Evolutionary conservation across 2,329 filamentous ascomycete species (phyloP).

Genomic region (Epichloe gansuensis): DNA sequence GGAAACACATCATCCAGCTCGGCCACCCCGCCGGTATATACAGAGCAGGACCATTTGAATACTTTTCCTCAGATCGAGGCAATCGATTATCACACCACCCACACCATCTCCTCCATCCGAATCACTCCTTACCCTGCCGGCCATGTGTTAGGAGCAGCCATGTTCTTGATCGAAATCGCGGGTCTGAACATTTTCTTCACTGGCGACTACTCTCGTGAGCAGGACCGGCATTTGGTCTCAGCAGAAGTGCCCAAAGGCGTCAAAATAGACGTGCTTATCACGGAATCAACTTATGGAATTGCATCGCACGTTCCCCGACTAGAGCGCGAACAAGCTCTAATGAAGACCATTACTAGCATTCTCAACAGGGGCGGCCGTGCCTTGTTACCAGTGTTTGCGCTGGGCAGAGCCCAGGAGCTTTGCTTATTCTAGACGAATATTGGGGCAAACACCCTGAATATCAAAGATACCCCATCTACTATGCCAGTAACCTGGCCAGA

Average conservation of each 20-base stretch:
- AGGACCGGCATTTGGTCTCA: constrained; percentile 89
- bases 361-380: constrained; percentile 86
- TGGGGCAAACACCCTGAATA: constrained; percentile 84
- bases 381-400: constrained; percentile 87
- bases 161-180: constrained; percentile 96
- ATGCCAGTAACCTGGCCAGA: constrained; percentile 84
- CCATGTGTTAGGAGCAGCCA: constrained; percentile 94
- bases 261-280: constrained; percentile 93
- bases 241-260: constrained; percentile 80
- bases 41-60: constrained; percentile 86
- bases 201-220: constrained; percentile 91
- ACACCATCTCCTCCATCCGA: constrained; percentile 90
- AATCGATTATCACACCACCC: constrained; percentile 96
- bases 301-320: constrained; percentile 83
- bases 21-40: constrained; percentile 70
- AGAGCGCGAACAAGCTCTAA: constrained; percentile 83
- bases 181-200: constrained; percentile 96
- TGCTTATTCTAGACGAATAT: constrained; percentile 93
- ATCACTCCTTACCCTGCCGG: constrained; percentile 96
- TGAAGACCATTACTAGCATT: constrained; percentile 89
- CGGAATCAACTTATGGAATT: constrained; percentile 93
- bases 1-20: constrained; percentile 55
- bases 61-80: constrained; percentile 93
- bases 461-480: constrained; percentile 91
- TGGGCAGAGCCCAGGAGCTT: constrained; percentile 89